Base-by-base conservation (phyloP, 306 rosid species). In the Sicyos baderoa region DNA sequence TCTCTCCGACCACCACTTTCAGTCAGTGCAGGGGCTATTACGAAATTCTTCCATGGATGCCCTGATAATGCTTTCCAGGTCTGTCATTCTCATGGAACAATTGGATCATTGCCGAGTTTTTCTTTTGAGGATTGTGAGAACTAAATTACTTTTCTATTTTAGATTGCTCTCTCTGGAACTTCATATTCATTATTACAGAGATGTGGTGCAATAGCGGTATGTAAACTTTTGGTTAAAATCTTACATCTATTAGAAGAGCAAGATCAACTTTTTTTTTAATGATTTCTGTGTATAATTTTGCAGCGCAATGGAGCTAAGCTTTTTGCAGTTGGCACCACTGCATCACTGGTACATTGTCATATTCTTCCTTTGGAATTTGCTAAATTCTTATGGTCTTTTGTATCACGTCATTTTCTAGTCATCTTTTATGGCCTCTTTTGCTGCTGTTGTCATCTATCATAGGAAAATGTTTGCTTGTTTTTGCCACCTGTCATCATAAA, bases 51-150 rank as follows among this genome's bases (percentile, higher is more conserved):
- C 87, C 87, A 86, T 77, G 86, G 86, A 75, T 93, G 99, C 76
- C 99, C 99, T 0, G 99, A 88, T 69, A 93, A 93, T 76, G 97
- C 99, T 56, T 93, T 93, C 48, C 99, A 93, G 94, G 99, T 90
- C 91, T 61, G 92, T 94, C 42, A 86, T 85, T 45, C 80, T 73
- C 90, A 94, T 91, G 81, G 70, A 64, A 19, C 45, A 64, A 8
- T 64, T 44, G 13, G 32, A 64, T 63, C 27, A 40, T 64, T 44
- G 35, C 54, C 6, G 27, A 56, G 89, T 70, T 74, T 23, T 73
- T 16, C 71, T 77, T 68, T 73, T 75, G 19, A 50, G 14, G 22
- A 60, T 69, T 19, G 11, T 9, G 68, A 64, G 21, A 21, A 21
- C 53, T 64, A 21, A 64, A 64, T 64, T 21, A 21, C 54, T 19